Percentiles rank a stretch among this genome's conserved stretches.
Conservation (phyloP, 2,329 filamentous ascomycete species). For the Trichophyton benhamiae region DNA sequence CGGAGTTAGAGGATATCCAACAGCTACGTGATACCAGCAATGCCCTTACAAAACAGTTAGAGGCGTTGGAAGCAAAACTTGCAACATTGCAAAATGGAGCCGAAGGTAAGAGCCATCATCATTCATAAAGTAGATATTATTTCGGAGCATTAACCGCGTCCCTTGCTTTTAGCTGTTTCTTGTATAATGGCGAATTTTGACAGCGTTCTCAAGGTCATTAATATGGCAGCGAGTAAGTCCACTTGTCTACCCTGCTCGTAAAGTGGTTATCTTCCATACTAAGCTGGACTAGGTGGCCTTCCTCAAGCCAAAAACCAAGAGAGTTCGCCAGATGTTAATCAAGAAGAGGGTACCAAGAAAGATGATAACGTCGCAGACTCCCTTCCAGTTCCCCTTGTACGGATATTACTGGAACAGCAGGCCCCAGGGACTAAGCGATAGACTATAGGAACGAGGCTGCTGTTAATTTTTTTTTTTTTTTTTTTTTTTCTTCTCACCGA, state of each 20-base stretch:
- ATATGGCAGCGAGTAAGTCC: constrained; percentile 50
- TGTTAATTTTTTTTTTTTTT: background rate
- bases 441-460: background rate
- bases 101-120: constrained; percentile 35
- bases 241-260: background rate
- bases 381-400: constrained; percentile 32
- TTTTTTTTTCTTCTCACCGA: too few relatives aligned
- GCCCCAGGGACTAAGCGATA: background rate
- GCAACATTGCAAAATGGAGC: constrained; percentile 50
- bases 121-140: background rate
- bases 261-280: background rate
- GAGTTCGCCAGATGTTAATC: background rate
- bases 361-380: constrained; percentile 25
- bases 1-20: constrained; percentile 49
- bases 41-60: constrained; percentile 51
- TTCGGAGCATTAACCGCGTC: background rate
- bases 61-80: constrained; percentile 49
- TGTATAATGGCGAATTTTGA: constrained; percentile 57
- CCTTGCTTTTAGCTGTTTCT: constrained; percentile 41
- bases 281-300: background rate
- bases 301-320: background rate
- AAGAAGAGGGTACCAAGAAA: constrained; percentile 12
- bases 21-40: constrained; percentile 51
- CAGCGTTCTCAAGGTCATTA: constrained; percentile 51
- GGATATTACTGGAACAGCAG: constrained; percentile 20